A percentile compares a stretch with the other conserved stretches of the same genome.
These are phyloP conservation scores for Annulohypoxylon truncatum DNA, from an alignment of 2,329 filamentous ascomycete genomes.

Conservation along the genomic window DNA sequence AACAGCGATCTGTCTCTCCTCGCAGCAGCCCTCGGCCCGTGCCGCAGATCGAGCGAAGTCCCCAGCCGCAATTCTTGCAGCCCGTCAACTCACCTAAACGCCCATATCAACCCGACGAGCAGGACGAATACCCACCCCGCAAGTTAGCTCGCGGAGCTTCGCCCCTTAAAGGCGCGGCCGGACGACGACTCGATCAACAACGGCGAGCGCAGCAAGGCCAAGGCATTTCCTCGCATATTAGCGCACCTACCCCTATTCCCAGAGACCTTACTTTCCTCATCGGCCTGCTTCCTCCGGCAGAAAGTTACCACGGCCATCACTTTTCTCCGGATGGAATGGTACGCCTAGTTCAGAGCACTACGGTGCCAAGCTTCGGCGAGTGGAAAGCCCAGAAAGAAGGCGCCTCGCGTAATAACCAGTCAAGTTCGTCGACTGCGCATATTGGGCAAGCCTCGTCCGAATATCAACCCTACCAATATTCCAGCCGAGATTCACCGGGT, in stretches of 20 bases:
- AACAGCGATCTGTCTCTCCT: constrained; percentile 58
- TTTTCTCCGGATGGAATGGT: constrained; percentile 80
- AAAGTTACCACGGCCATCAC: constrained; percentile 76
- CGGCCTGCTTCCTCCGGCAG: constrained; percentile 78
- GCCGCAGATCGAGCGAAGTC: constrained; percentile 54
- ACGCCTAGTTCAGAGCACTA: constrained; percentile 74
- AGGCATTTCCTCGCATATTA: constrained; percentile 51
- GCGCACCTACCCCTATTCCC: constrained; percentile 73
- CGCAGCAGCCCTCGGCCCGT: constrained; percentile 58
- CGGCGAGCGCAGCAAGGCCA: constrained; percentile 67
- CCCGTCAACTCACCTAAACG: constrained; percentile 69
- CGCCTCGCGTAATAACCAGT: constrained; percentile 42
- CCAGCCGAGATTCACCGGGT: constrained; percentile 46
- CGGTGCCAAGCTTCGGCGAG: constrained; percentile 70
- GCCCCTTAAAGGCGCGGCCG: constrained; percentile 90
- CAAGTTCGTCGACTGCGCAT: constrained; percentile 50
- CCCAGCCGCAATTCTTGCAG: constrained; percentile 61
- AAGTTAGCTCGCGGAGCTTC: constrained; percentile 92
- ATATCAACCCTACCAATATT: constrained; percentile 49
- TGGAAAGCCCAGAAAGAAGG: constrained; percentile 59
- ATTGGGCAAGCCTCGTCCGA: constrained; percentile 58
- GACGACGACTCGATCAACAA: constrained; percentile 84
- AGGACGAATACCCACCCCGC: constrained; percentile 79
- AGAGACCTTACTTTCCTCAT: constrained; percentile 74
- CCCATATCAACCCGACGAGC: constrained; percentile 75